Evolutionary conservation across 768 basidiomycete genomes (phyloP), one percentile per base, ranked within the genome.

Genomic region (Tricholoma terreum): DNA sequence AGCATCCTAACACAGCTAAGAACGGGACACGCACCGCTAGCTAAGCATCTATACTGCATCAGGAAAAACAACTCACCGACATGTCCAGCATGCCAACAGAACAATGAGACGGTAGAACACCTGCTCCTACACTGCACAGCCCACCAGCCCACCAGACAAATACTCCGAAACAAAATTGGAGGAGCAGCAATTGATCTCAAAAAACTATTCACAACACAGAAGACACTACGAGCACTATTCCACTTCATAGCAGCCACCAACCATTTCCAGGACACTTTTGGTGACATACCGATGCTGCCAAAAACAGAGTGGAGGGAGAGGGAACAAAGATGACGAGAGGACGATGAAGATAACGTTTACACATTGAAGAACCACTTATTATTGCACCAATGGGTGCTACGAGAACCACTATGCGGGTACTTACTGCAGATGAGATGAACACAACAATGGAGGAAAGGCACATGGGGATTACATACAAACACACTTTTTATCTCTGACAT

Each of bases 11-110:
- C n/a, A n/a, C n/a, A n/a, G n/a, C n/a, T n/a, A n/a, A n/a, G n/a
- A n/a, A n/a, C n/a, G n/a, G n/a, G n/a, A n/a, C n/a, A n/a, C n/a
- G n/a, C n/a, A n/a, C n/a, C n/a, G n/a, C n/a, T n/a, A n/a, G n/a
- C n/a, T n/a, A n/a, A n/a, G n/a, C n/a, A n/a, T n/a, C n/a, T n/a
- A n/a, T n/a, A n/a, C n/a, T n/a, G n/a, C n/a, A n/a, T n/a, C n/a
- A n/a, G n/a, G n/a, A n/a, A n/a, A 57, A 64, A 0, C 75, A 75
- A 53, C 64, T 77, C 62, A 2, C 66, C 71, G 2, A 30, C 30
- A 19, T 77, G 74, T 61, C 54, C 58, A 1, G 40, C 52, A 9
- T 75, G 75, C 62, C 22, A 53, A 0, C 12, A 48, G 1, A 38
- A 27, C 3, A 27, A 49, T 5, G 75, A 77, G 50, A 72, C 69